These are phyloP conservation scores for Cyberlindnera galapagoensis DNA, from an alignment of 805 yeast species.

Conservation along the genomic window DNA sequence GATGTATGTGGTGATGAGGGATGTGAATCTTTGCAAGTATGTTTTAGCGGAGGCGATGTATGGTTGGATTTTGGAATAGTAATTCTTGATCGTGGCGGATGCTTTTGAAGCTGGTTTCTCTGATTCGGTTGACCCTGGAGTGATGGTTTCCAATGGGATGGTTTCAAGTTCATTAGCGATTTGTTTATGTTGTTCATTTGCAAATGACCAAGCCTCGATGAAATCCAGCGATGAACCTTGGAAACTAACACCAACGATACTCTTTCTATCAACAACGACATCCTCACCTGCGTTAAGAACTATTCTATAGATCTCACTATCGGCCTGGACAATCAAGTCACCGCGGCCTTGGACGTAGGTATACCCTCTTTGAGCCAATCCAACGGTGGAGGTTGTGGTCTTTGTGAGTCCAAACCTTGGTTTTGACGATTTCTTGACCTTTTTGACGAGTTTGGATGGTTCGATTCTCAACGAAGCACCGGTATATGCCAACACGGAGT, in stretches of 20 bases:
- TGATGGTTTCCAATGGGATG: too few species aligned
- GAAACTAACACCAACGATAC: conserved; percentile 44
- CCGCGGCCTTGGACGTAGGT: conserved; percentile 53
- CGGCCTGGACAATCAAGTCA: conserved; percentile 44
- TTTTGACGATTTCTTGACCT: conserved; percentile 33
- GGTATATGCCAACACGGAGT: conserved; percentile 43
- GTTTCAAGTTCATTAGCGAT: too few species aligned
- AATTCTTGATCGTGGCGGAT: not conserved
- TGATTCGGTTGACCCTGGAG: too few species aligned
- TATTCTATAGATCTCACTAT: conserved; percentile 46
- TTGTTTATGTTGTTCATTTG: too few species aligned
- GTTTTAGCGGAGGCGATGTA: not conserved
- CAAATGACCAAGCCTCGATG: conserved; percentile 7
- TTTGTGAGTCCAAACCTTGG: conserved; percentile 23
- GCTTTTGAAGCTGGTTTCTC: not conserved
- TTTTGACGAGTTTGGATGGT: conserved; percentile 27
- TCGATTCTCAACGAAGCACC: conserved; percentile 45
- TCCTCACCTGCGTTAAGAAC: conserved; percentile 40
- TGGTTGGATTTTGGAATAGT: not conserved
- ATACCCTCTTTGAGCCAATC: conserved; percentile 31
- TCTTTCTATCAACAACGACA: conserved; percentile 37
- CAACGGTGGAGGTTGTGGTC: conserved; percentile 6
- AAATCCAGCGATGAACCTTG: conserved; percentile 31
- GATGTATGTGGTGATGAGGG: too few species aligned
- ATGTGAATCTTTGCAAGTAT: too few species aligned